Conservation (phyloP, 2,329 filamentous ascomycete genomes). For the Epicoccum nigrum region DNA sequence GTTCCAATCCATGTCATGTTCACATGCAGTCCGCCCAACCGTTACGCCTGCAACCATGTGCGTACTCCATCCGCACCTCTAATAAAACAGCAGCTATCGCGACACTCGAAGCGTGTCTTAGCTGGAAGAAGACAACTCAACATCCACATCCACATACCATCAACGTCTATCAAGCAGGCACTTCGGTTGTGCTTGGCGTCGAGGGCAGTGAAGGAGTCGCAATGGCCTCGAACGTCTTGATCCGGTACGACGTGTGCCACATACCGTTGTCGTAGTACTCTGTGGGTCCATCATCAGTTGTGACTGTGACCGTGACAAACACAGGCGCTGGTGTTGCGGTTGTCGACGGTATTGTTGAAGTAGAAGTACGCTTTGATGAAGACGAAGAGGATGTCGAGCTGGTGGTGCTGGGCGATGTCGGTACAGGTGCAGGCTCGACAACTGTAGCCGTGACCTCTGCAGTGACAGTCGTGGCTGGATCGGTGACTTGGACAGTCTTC, state of each 20-base stretch:
- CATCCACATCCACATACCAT: no score
- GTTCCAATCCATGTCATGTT: conserved; percentile 16
- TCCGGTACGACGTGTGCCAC: conserved; percentile 53
- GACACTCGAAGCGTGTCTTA: background rate
- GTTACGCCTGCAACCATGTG: conserved; percentile 17
- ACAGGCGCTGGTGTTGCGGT: conserved; percentile 30
- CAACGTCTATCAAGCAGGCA: conserved; percentile 14
- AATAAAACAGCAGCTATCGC: background rate
- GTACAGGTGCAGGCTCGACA: conserved; percentile 16
- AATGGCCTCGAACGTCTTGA: conserved; percentile 40
- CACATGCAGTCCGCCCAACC: conserved; percentile 1
- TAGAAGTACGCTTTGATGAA: conserved; percentile 16
- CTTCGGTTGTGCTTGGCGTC: conserved; percentile 5
- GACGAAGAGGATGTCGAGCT: conserved; percentile 13
- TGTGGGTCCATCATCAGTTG: conserved; percentile 34
- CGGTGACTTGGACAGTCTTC: conserved; percentile 35
- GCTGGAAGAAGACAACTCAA: background rate
- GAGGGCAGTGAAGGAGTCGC: conserved; percentile 6
- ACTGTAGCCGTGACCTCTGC: conserved; percentile 33
- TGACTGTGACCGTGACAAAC: conserved; percentile 40
- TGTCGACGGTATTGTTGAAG: conserved; percentile 21
- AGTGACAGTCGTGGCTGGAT: conserved; percentile 31
- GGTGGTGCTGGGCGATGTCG: conserved; percentile 20
- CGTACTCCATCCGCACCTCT: background rate
- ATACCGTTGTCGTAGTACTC: conserved; percentile 54